phyloP scores from a whole-genome alignment of 495 filamentous ascomycete species.

The Lineolata rhizophorae region DNA sequence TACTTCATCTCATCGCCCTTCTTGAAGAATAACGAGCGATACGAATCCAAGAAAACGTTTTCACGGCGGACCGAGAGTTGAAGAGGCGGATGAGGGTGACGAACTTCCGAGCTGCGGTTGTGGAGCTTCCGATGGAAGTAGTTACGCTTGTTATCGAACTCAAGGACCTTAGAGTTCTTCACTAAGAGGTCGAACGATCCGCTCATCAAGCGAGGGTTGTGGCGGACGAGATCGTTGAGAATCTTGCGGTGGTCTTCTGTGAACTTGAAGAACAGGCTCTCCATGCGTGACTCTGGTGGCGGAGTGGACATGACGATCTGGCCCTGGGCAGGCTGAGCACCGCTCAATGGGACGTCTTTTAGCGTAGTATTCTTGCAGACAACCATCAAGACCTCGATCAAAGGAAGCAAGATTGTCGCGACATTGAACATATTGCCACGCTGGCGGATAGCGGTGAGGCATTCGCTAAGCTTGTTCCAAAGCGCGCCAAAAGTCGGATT shows the following conservation, averaged over 20 bases:
- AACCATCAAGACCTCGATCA: slow-evolving; percentile 95
- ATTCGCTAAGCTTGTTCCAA: slow-evolving; percentile 88
- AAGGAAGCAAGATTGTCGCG: slow-evolving; percentile 77
- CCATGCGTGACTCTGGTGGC: slow-evolving; percentile 62
- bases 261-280: slow-evolving; percentile 90
- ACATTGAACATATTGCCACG: slow-evolving; percentile 92
- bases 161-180: slow-evolving; percentile 95
- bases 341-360: slow-evolving; percentile 38
- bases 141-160: slow-evolving; percentile 99
- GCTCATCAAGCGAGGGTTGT: slow-evolving; percentile 95
- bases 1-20: slow-evolving; percentile 89
- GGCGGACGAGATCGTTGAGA: slow-evolving; percentile 89
- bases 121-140: slow-evolving; percentile 93
- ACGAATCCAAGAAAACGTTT: slow-evolving; percentile 95
- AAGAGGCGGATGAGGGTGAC: slow-evolving; percentile 49
- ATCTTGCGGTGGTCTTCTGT: slow-evolving; percentile 97
- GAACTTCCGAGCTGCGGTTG: slow-evolving; percentile 40
- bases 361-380: slow-evolving; percentile 91
- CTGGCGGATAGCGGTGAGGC: slow-evolving; percentile 66
- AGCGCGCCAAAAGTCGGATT: slow-evolving; percentile 71
- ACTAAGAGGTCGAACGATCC: slow-evolving; percentile 87
- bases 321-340: slow-evolving; percentile 23
- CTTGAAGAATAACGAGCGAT: slow-evolving; percentile 91
- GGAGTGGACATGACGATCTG: slow-evolving; percentile 55
- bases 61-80: slow-evolving; percentile 82